phyloP scores from a whole-genome alignment of 139 green algal species.

The Yamagishiella unicocca region DNA sequence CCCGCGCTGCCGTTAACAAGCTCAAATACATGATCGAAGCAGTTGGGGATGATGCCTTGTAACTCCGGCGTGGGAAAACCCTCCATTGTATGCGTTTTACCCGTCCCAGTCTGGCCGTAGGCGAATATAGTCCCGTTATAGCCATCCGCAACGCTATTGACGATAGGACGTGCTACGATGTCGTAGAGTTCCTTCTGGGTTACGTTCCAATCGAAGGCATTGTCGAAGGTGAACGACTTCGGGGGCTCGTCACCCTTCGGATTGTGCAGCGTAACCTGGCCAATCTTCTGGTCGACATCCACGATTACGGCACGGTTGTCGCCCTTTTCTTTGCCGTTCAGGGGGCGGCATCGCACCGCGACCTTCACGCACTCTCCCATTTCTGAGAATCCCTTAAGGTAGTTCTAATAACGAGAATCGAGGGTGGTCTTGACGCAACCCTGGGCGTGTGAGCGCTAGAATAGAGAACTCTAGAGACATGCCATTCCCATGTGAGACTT shows the following conservation, averaged over 20 bases:
- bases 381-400: too few species aligned
- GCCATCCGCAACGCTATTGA: constrained; percentile 83
- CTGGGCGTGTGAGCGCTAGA: too few species aligned
- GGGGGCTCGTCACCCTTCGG: constrained; percentile 62
- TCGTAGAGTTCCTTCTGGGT: constrained; percentile 83
- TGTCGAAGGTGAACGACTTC: constrained; percentile 88
- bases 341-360: constrained; percentile 82
- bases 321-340: constrained; percentile 80
- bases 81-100: constrained; percentile 89
- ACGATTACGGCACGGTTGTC: constrained; percentile 78
- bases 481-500: too few species aligned
- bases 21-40: constrained; percentile 86
- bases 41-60: constrained; percentile 86
- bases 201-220: constrained; percentile 76
- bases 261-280: constrained; percentile 71
- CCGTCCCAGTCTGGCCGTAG: constrained; percentile 81
- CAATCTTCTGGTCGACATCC: constrained; percentile 70
- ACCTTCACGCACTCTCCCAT: constrained; percentile 78
- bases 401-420: too few species aligned
- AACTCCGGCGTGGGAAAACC: constrained; percentile 62
- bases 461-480: too few species aligned
- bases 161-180: constrained; percentile 76
- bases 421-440: too few species aligned
- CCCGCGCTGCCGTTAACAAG: constrained; percentile 67
- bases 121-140: constrained; percentile 94